Evolutionary conservation across 345 rosid species (phyloP).

Genomic region (Aquilaria malaccensis): DNA sequence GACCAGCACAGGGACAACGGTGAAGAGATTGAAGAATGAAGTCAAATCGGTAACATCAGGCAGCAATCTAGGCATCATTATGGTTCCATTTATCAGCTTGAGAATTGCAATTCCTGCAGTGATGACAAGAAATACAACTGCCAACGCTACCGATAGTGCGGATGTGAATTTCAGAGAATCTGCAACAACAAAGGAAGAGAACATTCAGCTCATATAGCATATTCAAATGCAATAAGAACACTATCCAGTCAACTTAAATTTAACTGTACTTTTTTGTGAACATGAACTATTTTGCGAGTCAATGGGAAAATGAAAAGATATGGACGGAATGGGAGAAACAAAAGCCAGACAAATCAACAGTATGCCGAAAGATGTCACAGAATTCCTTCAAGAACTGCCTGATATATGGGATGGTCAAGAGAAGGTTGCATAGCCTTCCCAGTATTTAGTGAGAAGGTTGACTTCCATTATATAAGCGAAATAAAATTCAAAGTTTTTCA

Average conservation of each 20-base stretch:
- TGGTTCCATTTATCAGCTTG: constrained; percentile 58
- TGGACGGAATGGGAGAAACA: too few relatives aligned
- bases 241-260: not conserved
- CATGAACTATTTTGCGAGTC: too few relatives aligned
- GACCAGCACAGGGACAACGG: constrained; percentile 81
- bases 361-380: too few relatives aligned
- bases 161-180: constrained; percentile 88
- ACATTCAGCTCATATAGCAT: not conserved
- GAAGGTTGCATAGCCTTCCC: too few relatives aligned
- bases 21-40: constrained; percentile 75
- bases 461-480: too few relatives aligned
- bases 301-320: too few relatives aligned
- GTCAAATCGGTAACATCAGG: constrained; percentile 62
- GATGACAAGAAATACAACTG: constrained; percentile 74
- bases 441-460: too few relatives aligned
- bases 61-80: constrained; percentile 74
- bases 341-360: too few relatives aligned
- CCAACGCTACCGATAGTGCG: constrained; percentile 77
- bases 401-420: too few relatives aligned
- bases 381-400: too few relatives aligned
- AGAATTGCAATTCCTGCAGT: constrained; percentile 63
- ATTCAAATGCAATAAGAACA: not conserved
- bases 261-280: too few relatives aligned
- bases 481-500: too few relatives aligned
- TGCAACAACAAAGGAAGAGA: constrained; percentile 31